These are phyloP conservation scores for Trebouxia gelatinosa DNA, from an alignment of 163 green algal genomes.

Conservation along the genomic window DNA sequence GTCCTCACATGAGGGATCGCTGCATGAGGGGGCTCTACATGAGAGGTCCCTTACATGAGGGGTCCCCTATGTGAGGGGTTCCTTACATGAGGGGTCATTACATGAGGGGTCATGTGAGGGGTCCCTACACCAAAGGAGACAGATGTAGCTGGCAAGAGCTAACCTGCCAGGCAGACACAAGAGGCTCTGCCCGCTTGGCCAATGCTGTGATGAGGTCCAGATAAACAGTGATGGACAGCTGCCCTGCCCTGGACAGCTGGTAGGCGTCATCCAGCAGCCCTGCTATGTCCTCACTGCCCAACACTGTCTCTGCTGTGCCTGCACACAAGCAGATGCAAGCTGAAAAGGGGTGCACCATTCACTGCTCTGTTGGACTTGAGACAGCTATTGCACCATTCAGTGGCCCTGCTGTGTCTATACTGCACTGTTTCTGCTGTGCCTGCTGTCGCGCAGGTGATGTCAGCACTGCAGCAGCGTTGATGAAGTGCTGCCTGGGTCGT, in stretches of 20 bases:
- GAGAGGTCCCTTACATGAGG: too few relatives aligned
- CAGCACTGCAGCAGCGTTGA: background rate
- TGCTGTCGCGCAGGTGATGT: background rate
- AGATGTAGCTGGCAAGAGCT: background rate
- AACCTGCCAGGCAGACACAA: background rate
- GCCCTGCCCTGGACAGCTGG: constrained; percentile 39
- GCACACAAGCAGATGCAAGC: too few relatives aligned
- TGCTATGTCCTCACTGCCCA: constrained; percentile 41
- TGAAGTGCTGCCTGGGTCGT: background rate
- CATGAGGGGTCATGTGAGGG: too few relatives aligned
- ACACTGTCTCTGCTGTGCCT: background rate
- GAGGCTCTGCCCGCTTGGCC: background rate
- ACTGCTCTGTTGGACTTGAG: too few relatives aligned
- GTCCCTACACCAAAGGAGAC: background rate
- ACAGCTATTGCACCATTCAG: background rate
- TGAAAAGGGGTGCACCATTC: too few relatives aligned
- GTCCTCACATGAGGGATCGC: too few relatives aligned
- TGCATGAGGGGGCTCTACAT: too few relatives aligned
- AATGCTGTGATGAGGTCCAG: constrained; percentile 43
- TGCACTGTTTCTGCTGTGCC: background rate
- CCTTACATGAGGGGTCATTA: too few relatives aligned
- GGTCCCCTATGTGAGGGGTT: too few relatives aligned
- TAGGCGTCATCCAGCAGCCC: constrained; percentile 57
- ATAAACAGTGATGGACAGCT: constrained; percentile 41
- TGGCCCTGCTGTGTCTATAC: background rate